phyloP scores from a whole-genome alignment of 2,329 filamentous ascomycete genomes.

The Fusarium brevicatenulatum region DNA sequence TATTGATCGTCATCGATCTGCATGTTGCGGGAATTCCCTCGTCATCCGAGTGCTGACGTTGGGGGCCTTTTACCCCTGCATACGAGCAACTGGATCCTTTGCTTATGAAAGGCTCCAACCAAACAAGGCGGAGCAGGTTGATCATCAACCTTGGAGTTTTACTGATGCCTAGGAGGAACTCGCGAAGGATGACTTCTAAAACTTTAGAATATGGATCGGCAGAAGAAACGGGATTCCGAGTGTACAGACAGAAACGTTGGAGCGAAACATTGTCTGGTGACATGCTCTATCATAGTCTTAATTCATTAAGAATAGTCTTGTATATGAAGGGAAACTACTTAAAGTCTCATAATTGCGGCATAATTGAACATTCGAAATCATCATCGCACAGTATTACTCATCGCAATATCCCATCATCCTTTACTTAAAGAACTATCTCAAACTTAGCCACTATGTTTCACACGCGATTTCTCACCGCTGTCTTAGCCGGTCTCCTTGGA shows the following conservation, averaged over 20 bases:
- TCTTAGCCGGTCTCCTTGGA: neutral
- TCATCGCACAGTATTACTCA: fast-evolving
- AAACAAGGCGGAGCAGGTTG: neutral
- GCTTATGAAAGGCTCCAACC: neutral
- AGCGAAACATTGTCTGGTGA: neutral
- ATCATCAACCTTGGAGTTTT: neutral
- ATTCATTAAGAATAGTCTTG: fast-evolving
- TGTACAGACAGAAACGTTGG: fast-evolving
- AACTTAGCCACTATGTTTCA: neutral
- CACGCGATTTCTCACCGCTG: neutral
- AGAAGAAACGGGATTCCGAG: neutral
- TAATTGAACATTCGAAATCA: neutral
- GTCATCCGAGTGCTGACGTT: neutral
- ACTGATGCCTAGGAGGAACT: neutral
- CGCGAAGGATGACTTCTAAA: neutral
- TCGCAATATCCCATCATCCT: fast-evolving
- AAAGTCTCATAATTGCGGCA: fast-evolving
- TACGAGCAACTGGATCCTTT: neutral
- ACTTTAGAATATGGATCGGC: neutral
- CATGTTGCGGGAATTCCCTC: neutral
- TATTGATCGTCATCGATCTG: neutral
- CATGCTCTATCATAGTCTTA: fast-evolving
- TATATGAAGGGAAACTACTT: fast-evolving
- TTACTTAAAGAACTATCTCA: fast-evolving
- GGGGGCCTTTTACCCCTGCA: neutral